Base-by-base conservation (phyloP, 2,329 filamentous ascomycete species). In the Fusarium armeniacum region DNA sequence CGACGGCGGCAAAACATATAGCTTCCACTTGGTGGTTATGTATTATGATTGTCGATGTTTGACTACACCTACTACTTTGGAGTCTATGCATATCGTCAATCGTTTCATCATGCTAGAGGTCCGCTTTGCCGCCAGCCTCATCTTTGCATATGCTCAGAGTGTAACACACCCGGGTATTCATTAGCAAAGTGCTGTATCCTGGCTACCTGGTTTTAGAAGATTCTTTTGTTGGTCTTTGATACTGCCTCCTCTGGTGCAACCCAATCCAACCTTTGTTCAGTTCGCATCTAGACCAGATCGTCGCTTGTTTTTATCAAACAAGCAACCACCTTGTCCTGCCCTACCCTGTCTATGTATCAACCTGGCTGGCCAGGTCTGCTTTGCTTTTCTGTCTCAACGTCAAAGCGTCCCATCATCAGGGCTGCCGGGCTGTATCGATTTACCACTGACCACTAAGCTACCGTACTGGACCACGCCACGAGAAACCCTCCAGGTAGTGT, bases 231-330 rank as follows among this genome's bases (percentile, higher is more conserved):
- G 41, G 52, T 49, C 47, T 62, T 63, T 52, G 57, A 69, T 52
- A 47, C 41, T 56, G 58, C 41, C 44, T 49, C 38, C 43, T 69
- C 51, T 69, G 65, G 55, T 62, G 41, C 41, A 66, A 50, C 53
- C 45, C 58, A 51, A 52, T 44, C 54, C 55, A 49, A 47, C 61
- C 24, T 38, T 22, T 26, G 15, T 51, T 40, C 35, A 51, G 35
- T 51, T 26, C 33, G 33, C 62, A 74, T 74, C 72, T 70, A 68
- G 68, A 59, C 45, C 71, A 74, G 72, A 74, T 73, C 70, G 55
- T 41, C 46, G 46, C 43, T 63, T 52, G 50, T 54, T 45, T 58
- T 57, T 47, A 58, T 61, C 47, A 57, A 62, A 40, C 41, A 61
- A 43, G 58, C 67, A 62, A 69, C 58, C 55, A 58, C 45, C 61